Percentiles rank a stretch among this genome's conserved stretches.
phyloP scores from a whole-genome alignment of 163 green algal species.

The Prototheca stagnorum region DNA sequence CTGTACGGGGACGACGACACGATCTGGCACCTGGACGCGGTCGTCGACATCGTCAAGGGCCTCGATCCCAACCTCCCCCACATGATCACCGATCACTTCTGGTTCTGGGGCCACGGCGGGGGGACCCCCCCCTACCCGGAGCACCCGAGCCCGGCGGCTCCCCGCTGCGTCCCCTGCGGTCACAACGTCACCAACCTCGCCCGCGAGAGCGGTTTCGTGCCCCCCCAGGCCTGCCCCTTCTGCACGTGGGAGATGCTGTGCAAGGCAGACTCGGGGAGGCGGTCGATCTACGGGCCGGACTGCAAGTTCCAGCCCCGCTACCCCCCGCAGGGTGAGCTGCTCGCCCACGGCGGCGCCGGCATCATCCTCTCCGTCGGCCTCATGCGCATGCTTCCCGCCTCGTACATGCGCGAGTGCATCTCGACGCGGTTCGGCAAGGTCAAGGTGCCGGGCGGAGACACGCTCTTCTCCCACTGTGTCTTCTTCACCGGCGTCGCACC shows the following conservation, averaged over 20 bases:
- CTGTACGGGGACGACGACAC: slow-evolving; percentile 26
- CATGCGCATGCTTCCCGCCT: slow-evolving; percentile 1
- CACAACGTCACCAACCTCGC: neutral
- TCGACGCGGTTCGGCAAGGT: neutral
- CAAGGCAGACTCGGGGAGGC: neutral
- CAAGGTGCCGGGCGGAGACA: slow-evolving; percentile 5
- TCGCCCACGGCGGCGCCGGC: slow-evolving; percentile 7
- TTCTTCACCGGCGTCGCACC: slow-evolving; percentile 6
- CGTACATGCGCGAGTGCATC: slow-evolving; percentile 3
- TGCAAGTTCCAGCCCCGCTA: slow-evolving; percentile 1
- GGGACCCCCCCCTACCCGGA: neutral
- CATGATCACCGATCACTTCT: slow-evolving; percentile 8
- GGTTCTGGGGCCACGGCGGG: slow-evolving; percentile 5
- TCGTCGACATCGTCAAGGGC: slow-evolving; percentile 2
- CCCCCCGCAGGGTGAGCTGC: slow-evolving; percentile 1
- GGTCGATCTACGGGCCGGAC: neutral
- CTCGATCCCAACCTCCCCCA: slow-evolving; percentile 4
- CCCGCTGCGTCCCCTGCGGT: slow-evolving; percentile 3
- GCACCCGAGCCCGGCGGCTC: neutral
- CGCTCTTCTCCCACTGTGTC: slow-evolving; percentile 4
- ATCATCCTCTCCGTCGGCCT: slow-evolving; percentile 6
- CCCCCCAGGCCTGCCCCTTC: slow-evolving; percentile 3
- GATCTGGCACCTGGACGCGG: slow-evolving; percentile 16
- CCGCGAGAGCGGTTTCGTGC: neutral
- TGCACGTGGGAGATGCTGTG: slow-evolving; percentile 4